Percentiles rank a stretch among this genome's conserved stretches.
Conservation (phyloP, 768 basidiomycete species). For the Tulasnella sp. region DNA sequence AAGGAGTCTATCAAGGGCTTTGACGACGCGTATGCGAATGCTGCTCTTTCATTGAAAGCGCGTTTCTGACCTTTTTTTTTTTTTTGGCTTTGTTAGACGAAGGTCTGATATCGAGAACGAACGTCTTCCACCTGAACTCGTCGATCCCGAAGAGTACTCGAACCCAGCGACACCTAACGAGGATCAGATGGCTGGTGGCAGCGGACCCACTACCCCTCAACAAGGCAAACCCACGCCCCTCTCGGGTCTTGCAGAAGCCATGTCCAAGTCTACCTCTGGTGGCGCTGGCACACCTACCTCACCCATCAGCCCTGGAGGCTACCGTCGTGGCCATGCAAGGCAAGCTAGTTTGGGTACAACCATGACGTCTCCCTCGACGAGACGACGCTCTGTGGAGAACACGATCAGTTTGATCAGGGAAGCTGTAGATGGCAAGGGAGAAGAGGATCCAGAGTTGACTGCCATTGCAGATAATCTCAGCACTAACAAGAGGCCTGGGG, state of each 20-base stretch:
- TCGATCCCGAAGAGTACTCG: conserved; percentile 58
- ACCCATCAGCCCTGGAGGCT: conserved; percentile 32
- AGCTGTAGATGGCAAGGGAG: conserved; percentile 69
- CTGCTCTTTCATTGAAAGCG: too few relatives aligned
- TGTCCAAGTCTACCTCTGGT: conserved; percentile 29
- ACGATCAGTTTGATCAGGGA: conserved; percentile 94
- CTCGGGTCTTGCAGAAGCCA: conserved; percentile 29
- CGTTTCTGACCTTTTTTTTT: too few relatives aligned
- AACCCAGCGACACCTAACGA: conserved; percentile 54
- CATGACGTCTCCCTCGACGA: conserved; percentile 87
- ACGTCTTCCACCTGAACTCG: conserved; percentile 90
- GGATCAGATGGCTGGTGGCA: conserved; percentile 26
- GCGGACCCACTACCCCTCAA: conserved; percentile 30
- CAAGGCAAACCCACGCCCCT: conserved; percentile 38
- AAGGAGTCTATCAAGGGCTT: conserved; percentile 90
- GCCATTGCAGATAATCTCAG: conserved; percentile 25
- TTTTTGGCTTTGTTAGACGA: conserved; percentile 47
- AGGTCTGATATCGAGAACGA: conserved; percentile 99
- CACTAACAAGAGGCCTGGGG: background rate
- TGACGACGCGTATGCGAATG: conserved; percentile 94
- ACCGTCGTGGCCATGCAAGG: conserved; percentile 64
- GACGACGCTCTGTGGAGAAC: conserved; percentile 86
- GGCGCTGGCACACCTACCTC: conserved; percentile 24
- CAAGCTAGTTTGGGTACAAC: conserved; percentile 89
- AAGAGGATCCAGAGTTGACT: conserved; percentile 32